Evolutionary conservation across 2,329 filamentous ascomycete species (phyloP).

Genomic region (Paradendryphiella salina): DNA sequence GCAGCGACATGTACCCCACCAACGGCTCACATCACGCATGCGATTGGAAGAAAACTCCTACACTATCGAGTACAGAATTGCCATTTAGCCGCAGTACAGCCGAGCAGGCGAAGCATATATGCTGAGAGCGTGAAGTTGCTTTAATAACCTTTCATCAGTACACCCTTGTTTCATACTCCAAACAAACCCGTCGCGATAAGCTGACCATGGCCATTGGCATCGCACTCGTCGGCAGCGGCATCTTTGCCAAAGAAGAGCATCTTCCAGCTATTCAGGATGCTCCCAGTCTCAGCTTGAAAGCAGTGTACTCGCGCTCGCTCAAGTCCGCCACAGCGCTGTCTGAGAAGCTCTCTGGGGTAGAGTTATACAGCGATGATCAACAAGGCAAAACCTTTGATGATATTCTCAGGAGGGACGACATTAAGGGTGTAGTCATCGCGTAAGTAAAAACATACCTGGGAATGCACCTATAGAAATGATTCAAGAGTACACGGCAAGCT

Average conservation of each 20-base stretch:
- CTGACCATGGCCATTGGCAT: constrained; percentile 52
- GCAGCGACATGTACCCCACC: constrained; percentile 15
- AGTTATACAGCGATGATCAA: constrained; percentile 63
- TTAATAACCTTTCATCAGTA: not conserved
- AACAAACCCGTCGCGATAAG: not conserved
- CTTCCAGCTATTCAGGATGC: constrained; percentile 64
- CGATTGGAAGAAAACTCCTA: constrained; percentile 12
- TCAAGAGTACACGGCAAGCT: not conserved
- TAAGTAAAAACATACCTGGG: constrained; percentile 27
- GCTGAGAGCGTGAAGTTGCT: not conserved
- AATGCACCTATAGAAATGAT: not conserved
- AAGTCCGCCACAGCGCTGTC: constrained; percentile 55
- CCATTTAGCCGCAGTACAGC: constrained; percentile 26
- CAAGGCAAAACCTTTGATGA: constrained; percentile 55
- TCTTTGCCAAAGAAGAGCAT: constrained; percentile 64
- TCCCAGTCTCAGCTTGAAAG: constrained; percentile 60
- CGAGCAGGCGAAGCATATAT: constrained; percentile 2
- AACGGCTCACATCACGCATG: constrained; percentile 1
- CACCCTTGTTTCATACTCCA: not conserved
- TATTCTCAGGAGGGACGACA: constrained; percentile 59
- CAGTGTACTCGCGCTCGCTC: constrained; percentile 67
- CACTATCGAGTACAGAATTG: constrained; percentile 7
- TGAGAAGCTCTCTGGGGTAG: constrained; percentile 49
- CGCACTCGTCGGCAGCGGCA: constrained; percentile 65
- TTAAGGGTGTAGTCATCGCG: constrained; percentile 60